Percentiles rank a stretch among this genome's conserved stretches.
Conservation (phyloP, 140 eudicot species). For the Cichorium intybus region DNA sequence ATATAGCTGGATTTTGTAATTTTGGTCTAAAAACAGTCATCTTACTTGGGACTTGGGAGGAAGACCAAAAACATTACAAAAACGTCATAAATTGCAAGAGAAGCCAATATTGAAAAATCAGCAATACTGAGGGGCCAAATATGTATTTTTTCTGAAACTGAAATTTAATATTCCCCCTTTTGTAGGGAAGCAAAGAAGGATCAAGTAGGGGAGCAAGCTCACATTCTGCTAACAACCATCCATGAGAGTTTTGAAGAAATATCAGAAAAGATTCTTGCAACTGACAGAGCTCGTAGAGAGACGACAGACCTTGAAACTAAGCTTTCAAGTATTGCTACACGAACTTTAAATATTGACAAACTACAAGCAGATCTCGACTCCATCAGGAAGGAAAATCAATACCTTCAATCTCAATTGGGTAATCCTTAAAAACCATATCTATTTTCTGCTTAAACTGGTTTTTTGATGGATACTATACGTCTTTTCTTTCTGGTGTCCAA, state of each 20-base stretch:
- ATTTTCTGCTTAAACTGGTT: no score
- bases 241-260: slow-evolving; percentile 68
- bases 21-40: no score
- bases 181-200: slow-evolving; percentile 74
- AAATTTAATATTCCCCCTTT: neutral
- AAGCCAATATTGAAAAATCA: no score
- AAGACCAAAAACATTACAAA: neutral
- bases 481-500: neutral
- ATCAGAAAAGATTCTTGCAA: slow-evolving; percentile 56
- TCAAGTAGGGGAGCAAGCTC: slow-evolving; percentile 57
- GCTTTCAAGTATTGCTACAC: slow-evolving; percentile 43
- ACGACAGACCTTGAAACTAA: slow-evolving; percentile 62
- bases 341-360: slow-evolving; percentile 49
- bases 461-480: neutral
- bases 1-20: no score
- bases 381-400: slow-evolving; percentile 60
- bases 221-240: slow-evolving; percentile 50
- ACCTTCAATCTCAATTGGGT: slow-evolving; percentile 42
- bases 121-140: no score
- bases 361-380: slow-evolving; percentile 72
- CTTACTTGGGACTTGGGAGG: no score
- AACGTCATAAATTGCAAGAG: neutral
- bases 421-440: slow-evolving; percentile 12
- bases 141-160: neutral
- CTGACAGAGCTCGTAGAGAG: slow-evolving; percentile 66